Evolutionary conservation across 2,329 filamentous ascomycete genomes (phyloP).

Genomic region (Passalora sequoiae): DNA sequence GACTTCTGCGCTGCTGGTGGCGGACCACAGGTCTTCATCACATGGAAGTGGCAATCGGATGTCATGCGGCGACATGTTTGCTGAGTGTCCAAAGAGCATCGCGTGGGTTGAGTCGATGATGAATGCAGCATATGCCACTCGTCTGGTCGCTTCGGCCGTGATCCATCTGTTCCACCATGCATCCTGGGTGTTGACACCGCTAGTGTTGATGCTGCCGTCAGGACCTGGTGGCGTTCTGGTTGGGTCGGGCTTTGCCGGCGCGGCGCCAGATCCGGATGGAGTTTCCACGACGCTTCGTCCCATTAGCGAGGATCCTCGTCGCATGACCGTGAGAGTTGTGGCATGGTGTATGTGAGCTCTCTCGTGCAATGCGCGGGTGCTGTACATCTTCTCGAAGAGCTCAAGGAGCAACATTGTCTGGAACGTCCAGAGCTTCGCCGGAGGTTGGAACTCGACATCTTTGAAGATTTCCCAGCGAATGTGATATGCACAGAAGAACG

Average conservation of each 20-base stretch:
- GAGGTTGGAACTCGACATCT: conserved; percentile 80
- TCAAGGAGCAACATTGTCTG: conserved; percentile 85
- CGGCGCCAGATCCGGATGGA: conserved; percentile 61
- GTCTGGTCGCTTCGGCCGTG: conserved; percentile 80
- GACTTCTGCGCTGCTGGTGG: conserved; percentile 80
- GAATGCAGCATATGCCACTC: conserved; percentile 89
- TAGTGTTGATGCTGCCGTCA: conserved; percentile 42
- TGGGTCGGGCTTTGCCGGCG: conserved; percentile 39
- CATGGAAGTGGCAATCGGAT: conserved; percentile 87
- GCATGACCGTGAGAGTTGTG: conserved; percentile 91
- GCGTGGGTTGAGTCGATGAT: conserved; percentile 93
- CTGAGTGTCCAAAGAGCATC: conserved; percentile 96
- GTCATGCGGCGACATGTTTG: conserved; percentile 94
- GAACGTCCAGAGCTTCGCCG: conserved; percentile 93
- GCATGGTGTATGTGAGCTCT: conserved; percentile 95
- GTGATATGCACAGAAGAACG: conserved; percentile 88
- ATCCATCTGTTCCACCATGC: conserved; percentile 98
- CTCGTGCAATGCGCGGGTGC: conserved; percentile 84
- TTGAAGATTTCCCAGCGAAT: conserved; percentile 95
- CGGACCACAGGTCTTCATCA: conserved; percentile 88
- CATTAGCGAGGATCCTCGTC: conserved; percentile 83
- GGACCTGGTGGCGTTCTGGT: conserved; percentile 43
- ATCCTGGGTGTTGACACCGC: conserved; percentile 60
- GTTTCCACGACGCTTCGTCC: conserved; percentile 80
- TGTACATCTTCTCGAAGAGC: conserved; percentile 97